phyloP scores from a whole-genome alignment of 148 eudicot species.

The Cornus florida region DNA sequence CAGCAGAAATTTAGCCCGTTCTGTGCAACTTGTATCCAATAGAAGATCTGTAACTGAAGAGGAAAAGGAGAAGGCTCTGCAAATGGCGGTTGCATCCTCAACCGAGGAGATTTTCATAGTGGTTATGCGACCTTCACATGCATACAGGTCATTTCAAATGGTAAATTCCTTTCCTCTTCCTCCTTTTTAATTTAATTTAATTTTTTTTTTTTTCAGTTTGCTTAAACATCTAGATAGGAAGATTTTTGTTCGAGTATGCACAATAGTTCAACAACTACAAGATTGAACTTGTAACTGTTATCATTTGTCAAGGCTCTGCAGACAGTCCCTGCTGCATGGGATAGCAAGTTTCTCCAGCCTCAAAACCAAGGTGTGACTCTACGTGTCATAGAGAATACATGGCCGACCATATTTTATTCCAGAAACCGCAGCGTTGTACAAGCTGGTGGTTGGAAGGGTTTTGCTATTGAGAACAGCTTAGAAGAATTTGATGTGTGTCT shows the following conservation, averaged over 20 bases:
- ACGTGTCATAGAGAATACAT: conserved; percentile 23
- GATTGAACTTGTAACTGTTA: too few species aligned
- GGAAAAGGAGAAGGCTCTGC: conserved; percentile 26
- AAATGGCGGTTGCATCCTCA: conserved; percentile 30
- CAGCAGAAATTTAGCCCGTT: too few species aligned
- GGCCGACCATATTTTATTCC: conserved; percentile 22
- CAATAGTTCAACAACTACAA: not conserved
- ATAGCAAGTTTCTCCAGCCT: not conserved
- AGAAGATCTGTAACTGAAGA: conserved; percentile 31
- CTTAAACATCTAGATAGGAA: not conserved
- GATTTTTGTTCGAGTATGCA: not conserved
- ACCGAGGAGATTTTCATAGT: conserved; percentile 17
- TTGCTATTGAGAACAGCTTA: conserved; percentile 38
- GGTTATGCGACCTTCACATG: conserved; percentile 35
- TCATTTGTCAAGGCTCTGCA: conserved; percentile 8
- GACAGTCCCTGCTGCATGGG: conserved; percentile 42
- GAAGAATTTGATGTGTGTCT: conserved; percentile 50
- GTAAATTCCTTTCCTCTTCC: conserved; percentile 13
- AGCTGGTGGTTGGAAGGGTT: conserved; percentile 35
- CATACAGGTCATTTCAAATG: conserved; percentile 36
- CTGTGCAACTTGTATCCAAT: conserved; percentile 19
- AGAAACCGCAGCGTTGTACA: conserved; percentile 1
- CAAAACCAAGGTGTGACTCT: conserved; percentile 28
- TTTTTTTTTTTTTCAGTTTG: too few species aligned
- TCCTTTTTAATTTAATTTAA: too few species aligned